Evolutionary conservation across 1,284 basidiomycete species (phyloP).

Genomic region (Melampsora americana): DNA sequence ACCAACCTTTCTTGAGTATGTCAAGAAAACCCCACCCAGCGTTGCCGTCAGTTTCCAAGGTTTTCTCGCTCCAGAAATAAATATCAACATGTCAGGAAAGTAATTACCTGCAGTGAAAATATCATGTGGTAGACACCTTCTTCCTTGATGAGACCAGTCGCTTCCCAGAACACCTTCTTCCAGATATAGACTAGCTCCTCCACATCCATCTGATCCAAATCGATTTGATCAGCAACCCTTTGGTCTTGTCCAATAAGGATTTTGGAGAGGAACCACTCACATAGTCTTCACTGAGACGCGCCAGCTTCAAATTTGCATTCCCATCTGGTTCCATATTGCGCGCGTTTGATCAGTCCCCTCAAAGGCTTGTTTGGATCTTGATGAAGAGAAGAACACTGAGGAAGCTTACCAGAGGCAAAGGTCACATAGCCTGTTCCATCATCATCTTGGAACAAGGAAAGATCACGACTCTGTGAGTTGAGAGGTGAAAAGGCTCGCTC

Average conservation of each 20-base stretch:
- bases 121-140: slow-evolving; percentile 53
- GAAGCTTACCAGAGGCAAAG: slow-evolving; percentile 63
- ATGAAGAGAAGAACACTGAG: not conserved
- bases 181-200: not conserved
- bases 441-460: slow-evolving; percentile 62
- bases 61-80: no score
- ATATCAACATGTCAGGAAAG: no score
- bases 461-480: slow-evolving; percentile 63
- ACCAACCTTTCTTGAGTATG: slow-evolving; percentile 62
- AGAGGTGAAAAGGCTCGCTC: slow-evolving; percentile 61
- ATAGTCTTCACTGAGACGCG: slow-evolving; percentile 61
- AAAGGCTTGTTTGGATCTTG: no score
- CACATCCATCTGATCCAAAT: not conserved
- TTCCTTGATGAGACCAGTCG: slow-evolving; percentile 64
- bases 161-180: slow-evolving; percentile 59
- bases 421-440: slow-evolving; percentile 61
- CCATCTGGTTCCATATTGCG: slow-evolving; percentile 56
- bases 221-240: not conserved
- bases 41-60: no score
- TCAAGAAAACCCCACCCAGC: no score
- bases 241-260: not conserved
- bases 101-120: slow-evolving; percentile 47
- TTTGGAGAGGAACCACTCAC: slow-evolving; percentile 58
- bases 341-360: no score
- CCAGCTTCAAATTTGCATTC: slow-evolving; percentile 68